phyloP scores from a whole-genome alignment of 129 eudicot genomes.

The Artemisia annua region DNA sequence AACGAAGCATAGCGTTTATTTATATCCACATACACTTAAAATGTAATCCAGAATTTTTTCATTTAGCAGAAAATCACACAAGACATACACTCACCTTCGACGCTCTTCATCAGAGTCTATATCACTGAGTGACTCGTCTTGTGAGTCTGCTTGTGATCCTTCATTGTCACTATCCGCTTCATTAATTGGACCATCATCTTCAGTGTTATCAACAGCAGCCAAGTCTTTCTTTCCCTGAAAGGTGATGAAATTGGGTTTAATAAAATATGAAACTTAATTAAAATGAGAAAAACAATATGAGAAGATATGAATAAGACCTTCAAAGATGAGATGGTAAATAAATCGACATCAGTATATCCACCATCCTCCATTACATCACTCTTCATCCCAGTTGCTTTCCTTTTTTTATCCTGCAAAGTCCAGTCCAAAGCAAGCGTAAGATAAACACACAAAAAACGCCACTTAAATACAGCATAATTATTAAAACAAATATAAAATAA shows the following conservation, averaged over 20 bases:
- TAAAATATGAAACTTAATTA: not conserved
- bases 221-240: constrained; percentile 80
- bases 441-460: not conserved
- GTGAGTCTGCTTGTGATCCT: constrained; percentile 37
- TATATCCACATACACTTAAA: too few relatives aligned
- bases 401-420: constrained; percentile 73
- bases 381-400: constrained; percentile 84
- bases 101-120: constrained; percentile 88
- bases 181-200: constrained; percentile 52
- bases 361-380: constrained; percentile 86
- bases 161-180: constrained; percentile 58
- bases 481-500: not conserved
- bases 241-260: not conserved
- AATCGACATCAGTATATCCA: constrained; percentile 56
- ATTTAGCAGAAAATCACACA: not conserved
- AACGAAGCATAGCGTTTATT: not conserved
- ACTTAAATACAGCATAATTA: not conserved
- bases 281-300: not conserved
- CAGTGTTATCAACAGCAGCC: constrained; percentile 17
- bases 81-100: constrained; percentile 36
- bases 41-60: not conserved
- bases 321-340: constrained; percentile 56
- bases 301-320: constrained; percentile 49
- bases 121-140: constrained; percentile 52
- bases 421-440: constrained; percentile 1